Evolutionary conservation across 2,329 filamentous ascomycete species (phyloP).

Genomic region (Colletotrichum camelliae): DNA sequence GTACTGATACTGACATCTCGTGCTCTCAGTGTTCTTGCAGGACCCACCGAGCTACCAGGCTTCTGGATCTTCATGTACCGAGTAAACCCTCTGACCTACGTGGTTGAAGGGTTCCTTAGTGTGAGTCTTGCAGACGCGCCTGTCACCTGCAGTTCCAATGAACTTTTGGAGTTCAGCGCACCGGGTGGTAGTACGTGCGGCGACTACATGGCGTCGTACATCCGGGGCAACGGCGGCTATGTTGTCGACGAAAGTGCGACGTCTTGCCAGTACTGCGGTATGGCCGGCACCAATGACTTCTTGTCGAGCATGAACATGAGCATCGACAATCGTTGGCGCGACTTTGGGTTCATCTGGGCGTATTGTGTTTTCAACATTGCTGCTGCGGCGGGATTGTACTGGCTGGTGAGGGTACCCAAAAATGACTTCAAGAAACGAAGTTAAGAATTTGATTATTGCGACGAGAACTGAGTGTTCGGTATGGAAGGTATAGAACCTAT

Average conservation of each 20-base stretch:
- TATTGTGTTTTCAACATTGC: conserved; percentile 57
- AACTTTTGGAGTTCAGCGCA: conserved; percentile 60
- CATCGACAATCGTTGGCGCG: conserved; percentile 57
- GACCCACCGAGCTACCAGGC: conserved; percentile 59
- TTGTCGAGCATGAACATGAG: conserved; percentile 44
- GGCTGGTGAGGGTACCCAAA: conserved; percentile 40
- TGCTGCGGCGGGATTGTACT: conserved; percentile 54
- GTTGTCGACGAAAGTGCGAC: conserved; percentile 48
- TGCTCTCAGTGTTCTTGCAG: conserved; percentile 60
- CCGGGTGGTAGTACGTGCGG: conserved; percentile 51
- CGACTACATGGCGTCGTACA: conserved; percentile 53
- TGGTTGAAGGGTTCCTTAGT: conserved; percentile 65
- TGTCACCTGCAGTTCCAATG: conserved; percentile 26
- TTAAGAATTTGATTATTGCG: fast-evolving
- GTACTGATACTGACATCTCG: background rate
- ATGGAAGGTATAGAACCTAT: background rate
- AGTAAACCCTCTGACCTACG: conserved; percentile 71
- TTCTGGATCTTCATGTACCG: conserved; percentile 79
- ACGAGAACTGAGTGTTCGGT: fast-evolving
- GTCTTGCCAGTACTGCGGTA: conserved; percentile 49
- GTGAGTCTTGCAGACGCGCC: conserved; percentile 25
- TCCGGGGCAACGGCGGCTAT: conserved; percentile 50
- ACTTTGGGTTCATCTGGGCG: conserved; percentile 59
- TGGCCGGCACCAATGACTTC: conserved; percentile 42
- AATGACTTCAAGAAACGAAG: conserved; percentile 16